Evolutionary conservation across 2,329 filamentous ascomycete genomes (phyloP).

Genomic region (Elsinoe necatrix): DNA sequence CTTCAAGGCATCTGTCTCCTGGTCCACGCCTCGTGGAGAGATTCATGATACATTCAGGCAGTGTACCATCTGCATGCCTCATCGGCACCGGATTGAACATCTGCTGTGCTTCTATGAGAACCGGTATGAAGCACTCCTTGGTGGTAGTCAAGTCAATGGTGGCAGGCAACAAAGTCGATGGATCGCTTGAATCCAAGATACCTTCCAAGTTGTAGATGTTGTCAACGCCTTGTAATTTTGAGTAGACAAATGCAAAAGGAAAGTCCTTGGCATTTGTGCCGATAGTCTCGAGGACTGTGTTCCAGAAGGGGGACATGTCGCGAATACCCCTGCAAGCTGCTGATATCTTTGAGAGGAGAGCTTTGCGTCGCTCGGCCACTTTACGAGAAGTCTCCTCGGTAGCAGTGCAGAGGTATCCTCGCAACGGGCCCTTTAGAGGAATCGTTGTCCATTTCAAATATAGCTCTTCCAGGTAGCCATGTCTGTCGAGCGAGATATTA

Average conservation of each 20-base stretch:
- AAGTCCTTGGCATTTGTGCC: slow-evolving; percentile 14
- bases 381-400: slow-evolving; percentile 15
- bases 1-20: slow-evolving; percentile 5
- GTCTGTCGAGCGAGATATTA: slow-evolving; percentile 12
- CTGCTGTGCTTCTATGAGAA: background rate
- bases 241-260: slow-evolving; percentile 18
- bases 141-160: slow-evolving; percentile 2
- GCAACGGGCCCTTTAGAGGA: slow-evolving; percentile 12
- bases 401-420: slow-evolving; percentile 3
- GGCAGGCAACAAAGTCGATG: background rate
- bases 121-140: background rate
- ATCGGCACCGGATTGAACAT: slow-evolving; percentile 4
- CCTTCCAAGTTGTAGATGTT: slow-evolving; percentile 12
- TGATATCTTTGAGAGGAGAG: slow-evolving; percentile 9
- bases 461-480: slow-evolving; percentile 16
- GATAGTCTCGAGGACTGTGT: slow-evolving; percentile 4
- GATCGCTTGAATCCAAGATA: slow-evolving; percentile 3
- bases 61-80: background rate
- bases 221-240: background rate
- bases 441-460: slow-evolving; percentile 16
- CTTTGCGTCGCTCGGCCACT: slow-evolving; percentile 14
- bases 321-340: slow-evolving; percentile 6
- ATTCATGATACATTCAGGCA: slow-evolving; percentile 2
- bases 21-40: slow-evolving; percentile 11
- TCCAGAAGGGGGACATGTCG: slow-evolving; percentile 16